Evolutionary conservation across 1,284 basidiomycete genomes (phyloP).

Genomic region (Cutaneotrichosporon curvatum): DNA sequence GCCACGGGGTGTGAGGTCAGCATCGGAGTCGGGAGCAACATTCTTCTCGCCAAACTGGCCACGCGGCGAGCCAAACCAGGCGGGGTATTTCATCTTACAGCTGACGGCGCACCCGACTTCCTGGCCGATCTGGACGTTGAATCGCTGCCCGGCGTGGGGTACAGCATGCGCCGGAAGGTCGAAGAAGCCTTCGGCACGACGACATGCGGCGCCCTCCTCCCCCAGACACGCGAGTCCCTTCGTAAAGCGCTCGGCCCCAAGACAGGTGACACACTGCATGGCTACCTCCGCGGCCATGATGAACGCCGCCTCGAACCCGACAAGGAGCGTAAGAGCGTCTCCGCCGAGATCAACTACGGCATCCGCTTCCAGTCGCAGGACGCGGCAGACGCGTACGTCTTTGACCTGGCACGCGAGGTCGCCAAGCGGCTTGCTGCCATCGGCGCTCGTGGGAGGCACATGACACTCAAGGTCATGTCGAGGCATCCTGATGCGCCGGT

Average conservation of each 20-base stretch:
- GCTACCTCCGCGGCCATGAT: conserved; percentile 76
- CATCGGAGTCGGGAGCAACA: conserved; percentile 86
- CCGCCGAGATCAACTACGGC: conserved; percentile 90
- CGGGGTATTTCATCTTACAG: conserved; percentile 58
- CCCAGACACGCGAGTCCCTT: conserved; percentile 57
- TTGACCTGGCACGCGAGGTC: conserved; percentile 69
- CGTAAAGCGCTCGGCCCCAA: conserved; percentile 71
- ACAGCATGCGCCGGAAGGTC: conserved; percentile 59
- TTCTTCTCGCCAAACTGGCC: conserved; percentile 84
- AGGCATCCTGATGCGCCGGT: conserved; percentile 77
- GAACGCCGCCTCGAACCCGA: conserved; percentile 69
- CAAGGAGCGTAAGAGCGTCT: conserved; percentile 77
- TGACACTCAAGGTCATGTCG: conserved; percentile 84
- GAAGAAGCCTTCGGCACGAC: conserved; percentile 66
- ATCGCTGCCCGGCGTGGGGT: conserved; percentile 82
- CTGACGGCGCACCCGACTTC: conserved; percentile 51
- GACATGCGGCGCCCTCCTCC: conserved; percentile 61
- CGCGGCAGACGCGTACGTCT: conserved; percentile 71
- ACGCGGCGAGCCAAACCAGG: conserved; percentile 86
- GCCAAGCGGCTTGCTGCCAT: conserved; percentile 60
- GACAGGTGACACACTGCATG: conserved; percentile 75
- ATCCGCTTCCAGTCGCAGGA: conserved; percentile 80
- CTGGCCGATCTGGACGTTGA: conserved; percentile 73
- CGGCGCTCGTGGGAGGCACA: conserved; percentile 59
- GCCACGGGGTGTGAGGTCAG: conserved; percentile 83